Conservation (phyloP, 441 rosid genomes). For the Capsella rubella region DNA sequence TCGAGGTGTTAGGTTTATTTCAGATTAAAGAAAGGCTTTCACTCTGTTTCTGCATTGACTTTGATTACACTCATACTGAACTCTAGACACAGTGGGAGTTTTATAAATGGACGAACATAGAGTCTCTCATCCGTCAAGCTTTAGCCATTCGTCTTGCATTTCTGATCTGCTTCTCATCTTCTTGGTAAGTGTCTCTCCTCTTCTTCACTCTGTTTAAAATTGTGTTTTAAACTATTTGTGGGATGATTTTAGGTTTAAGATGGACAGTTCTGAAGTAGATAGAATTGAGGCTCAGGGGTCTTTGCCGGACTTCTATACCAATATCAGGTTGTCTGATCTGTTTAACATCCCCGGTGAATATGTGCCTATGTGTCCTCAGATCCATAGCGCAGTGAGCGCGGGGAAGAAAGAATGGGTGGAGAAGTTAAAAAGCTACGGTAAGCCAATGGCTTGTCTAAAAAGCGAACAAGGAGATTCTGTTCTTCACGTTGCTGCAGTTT, state of each 20-base stretch:
- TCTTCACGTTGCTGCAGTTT: slow-evolving; percentile 22
- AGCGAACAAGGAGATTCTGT: background rate
- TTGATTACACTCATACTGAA: too few relatives aligned
- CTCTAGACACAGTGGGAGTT: too few relatives aligned
- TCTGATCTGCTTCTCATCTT: background rate
- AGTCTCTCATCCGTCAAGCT: background rate
- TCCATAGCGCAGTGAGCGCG: background rate
- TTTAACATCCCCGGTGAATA: background rate
- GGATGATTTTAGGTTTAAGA: background rate
- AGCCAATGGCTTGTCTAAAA: background rate
- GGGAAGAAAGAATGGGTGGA: background rate
- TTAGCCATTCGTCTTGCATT: background rate
- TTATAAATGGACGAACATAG: too few relatives aligned
- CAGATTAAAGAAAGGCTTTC: too few relatives aligned
- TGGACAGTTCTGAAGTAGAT: slow-evolving; percentile 23
- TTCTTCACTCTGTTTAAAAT: too few relatives aligned
- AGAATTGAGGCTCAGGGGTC: slow-evolving; percentile 29
- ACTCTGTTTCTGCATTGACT: too few relatives aligned
- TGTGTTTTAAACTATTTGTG: background rate
- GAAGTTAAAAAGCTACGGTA: background rate
- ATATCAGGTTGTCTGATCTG: background rate
- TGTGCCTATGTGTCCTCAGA: background rate
- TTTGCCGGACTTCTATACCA: background rate
- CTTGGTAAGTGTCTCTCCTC: too few relatives aligned
- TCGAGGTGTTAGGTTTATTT: too few relatives aligned